These are phyloP conservation scores for Suillus subaureus DNA, from an alignment of 768 basidiomycete genomes.

Conservation along the genomic window DNA sequence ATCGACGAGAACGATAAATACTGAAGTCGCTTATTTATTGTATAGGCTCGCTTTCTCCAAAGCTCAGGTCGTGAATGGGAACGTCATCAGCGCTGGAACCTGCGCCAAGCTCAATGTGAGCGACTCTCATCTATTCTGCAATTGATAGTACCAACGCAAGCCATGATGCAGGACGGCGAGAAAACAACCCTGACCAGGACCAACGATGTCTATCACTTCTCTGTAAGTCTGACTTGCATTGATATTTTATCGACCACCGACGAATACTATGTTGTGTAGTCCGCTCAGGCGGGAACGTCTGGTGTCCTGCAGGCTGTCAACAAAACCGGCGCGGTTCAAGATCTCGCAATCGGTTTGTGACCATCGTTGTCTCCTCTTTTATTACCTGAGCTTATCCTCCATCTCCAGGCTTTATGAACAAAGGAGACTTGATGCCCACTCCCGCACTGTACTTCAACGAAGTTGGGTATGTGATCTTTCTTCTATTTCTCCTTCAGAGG, in stretches of 20 bases:
- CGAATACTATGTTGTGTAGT: not conserved
- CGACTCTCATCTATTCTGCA: too few species aligned
- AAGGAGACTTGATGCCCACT: not conserved
- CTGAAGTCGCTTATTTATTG: not conserved
- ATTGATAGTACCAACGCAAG: not conserved
- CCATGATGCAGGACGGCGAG: not conserved
- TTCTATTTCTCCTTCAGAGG: not conserved
- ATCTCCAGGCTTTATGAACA: not conserved
- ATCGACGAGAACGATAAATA: not conserved
- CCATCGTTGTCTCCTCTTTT: not conserved
- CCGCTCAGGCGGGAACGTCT: not conserved
- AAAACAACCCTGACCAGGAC: not conserved
- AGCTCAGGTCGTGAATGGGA: not conserved
- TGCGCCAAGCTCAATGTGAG: not conserved
- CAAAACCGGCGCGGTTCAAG: not conserved
- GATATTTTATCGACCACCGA: not conserved
- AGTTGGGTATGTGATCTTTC: not conserved
- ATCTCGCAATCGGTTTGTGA: not conserved
- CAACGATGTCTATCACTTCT: not conserved
- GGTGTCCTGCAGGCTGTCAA: not conserved
- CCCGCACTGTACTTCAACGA: not conserved
- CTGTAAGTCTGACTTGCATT: not conserved
- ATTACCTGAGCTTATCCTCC: not conserved
- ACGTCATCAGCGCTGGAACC: not conserved
- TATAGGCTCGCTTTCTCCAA: not conserved